Evolutionary conservation across 495 filamentous ascomycete species (phyloP), one percentile per base, ranked within the genome.

Genomic region (Penicillium taxi): DNA sequence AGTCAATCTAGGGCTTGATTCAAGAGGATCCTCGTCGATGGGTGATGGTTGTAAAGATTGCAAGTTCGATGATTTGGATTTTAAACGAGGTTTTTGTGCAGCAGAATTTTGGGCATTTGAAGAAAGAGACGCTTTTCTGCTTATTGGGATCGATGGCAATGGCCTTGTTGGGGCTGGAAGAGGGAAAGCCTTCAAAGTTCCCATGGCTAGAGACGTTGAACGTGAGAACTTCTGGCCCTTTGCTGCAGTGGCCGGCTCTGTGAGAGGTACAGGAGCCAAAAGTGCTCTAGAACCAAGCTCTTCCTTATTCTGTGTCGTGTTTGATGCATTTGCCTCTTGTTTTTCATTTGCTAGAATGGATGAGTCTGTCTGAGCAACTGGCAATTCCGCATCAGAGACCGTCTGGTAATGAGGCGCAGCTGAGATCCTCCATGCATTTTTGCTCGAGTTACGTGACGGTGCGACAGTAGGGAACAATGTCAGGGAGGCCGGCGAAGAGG

Each of bases 401-500:
- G 19, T 45, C 26, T 51, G 50, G 13, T 47, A 53, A 19, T 39
- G 53, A 31, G 50, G 47, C 18, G 35, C 31, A 2, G 36, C 19
- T 6, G 59, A 58, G n/a, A 56, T 39, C 21, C 59, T 50, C 42
- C 47, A 47, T 6, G 55, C 54, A 15, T 36, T 48, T 23, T 44
- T 59, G 28, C 56, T 63, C 3, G 61, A 58, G 6, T 53, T 41
- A 8, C 59, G 58, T n/a, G 60, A 52, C 5, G 61, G 52, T 26
- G 52, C 44, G 3, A 61, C 48, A 35, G 61, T 53, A 18, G 63
- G 63, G 37, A 67, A 67, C 9, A 67, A 51, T 26, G 64, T 67
- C 36, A 67, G 37, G 0, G 56, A 37, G 2, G 43, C 55, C 11
- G 46, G 47, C n/a, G 52, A 41, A 1, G 52, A 44, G 32, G 35